Base-by-base conservation (phyloP, 2,329 filamentous ascomycete species). In the Ophiostoma ips region DNA sequence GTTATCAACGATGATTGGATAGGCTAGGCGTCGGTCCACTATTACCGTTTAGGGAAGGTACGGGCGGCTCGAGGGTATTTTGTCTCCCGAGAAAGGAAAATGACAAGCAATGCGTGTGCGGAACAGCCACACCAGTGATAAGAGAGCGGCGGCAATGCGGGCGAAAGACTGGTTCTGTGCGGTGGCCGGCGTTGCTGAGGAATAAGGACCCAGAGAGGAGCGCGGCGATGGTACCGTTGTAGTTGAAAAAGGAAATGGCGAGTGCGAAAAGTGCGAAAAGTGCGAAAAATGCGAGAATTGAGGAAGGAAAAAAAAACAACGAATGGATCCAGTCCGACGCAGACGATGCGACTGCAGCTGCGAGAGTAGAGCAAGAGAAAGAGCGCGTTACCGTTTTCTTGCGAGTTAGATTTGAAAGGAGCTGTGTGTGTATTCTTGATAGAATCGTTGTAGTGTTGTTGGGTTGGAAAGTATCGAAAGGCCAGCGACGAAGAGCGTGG, bases 41-140 rank as follows among this genome's bases (percentile, higher is more conserved):
- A 47, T 30, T 33, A 53, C 53, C 50, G 50, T 49, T 53, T 55
- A 44, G 52, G 55, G 53, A 56, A 55, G 53, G 55, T 52, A 45
- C 52, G 51, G 55, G 55, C 55, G 55, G 55, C 36, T 53, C 35
- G 53, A 49, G 16, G 28, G 36, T 8, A 41, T n/a, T 31, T 41
- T 41, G 47, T 43, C 51, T 38, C 24, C 8, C 24, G 8, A 8
- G 24, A 28, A 28, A 49, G 49, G 49, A 49, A 33, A 28, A 19
- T 15, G 11, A 13, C 18, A 19, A 21, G 18, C 18, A 38, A 28
- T 28, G 24, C 24, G 24, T 28, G 8, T 28, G 24, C 24, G 24
- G 24, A 8, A 28, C 24, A 28, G 8, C 24, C 24, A 28, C 24
- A 28, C 24, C 24, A 28, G n/a, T n/a, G n/a, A n/a, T n/a, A n/a